Evolutionary conservation across 2,329 filamentous ascomycete species (phyloP).

Genomic region (Conoideocrella luteorostrata): DNA sequence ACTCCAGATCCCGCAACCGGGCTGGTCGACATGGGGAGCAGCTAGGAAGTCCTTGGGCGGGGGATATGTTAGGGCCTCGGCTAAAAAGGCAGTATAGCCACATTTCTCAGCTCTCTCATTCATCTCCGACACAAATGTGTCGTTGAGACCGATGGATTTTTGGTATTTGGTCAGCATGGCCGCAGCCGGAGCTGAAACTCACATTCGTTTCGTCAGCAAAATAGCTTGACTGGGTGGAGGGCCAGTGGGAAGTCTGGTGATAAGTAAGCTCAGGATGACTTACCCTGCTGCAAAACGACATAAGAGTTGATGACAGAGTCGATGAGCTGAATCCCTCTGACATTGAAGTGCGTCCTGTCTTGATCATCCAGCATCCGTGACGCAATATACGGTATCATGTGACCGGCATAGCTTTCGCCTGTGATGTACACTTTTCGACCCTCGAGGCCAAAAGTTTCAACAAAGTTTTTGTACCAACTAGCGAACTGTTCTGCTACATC

Average conservation of each 20-base stretch:
- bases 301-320: neutral
- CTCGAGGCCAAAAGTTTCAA: slow-evolving; percentile 60
- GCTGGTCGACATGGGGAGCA: neutral
- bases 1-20: slow-evolving; percentile 53
- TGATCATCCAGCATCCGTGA: slow-evolving; percentile 63
- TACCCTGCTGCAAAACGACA: neutral
- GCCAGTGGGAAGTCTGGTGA: no score
- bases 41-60: neutral
- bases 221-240: no score
- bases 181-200: no score
- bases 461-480: slow-evolving; percentile 72
- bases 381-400: slow-evolving; percentile 65
- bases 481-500: slow-evolving; percentile 65
- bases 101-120: neutral
- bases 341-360: slow-evolving; percentile 59
- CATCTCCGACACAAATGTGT: neutral
- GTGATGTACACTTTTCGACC: slow-evolving; percentile 65
- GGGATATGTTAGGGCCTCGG: neutral
- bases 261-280: no score
- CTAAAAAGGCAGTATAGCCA: neutral
- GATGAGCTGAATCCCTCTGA: slow-evolving; percentile 23
- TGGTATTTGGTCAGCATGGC: neutral
- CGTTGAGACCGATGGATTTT: neutral
- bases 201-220: no score
- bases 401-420: slow-evolving; percentile 63